Percentiles rank a stretch among this genome's conserved stretches.
phyloP scores from a whole-genome alignment of 2,329 filamentous ascomycete genomes.

The Colletotrichum ledebouriae region DNA sequence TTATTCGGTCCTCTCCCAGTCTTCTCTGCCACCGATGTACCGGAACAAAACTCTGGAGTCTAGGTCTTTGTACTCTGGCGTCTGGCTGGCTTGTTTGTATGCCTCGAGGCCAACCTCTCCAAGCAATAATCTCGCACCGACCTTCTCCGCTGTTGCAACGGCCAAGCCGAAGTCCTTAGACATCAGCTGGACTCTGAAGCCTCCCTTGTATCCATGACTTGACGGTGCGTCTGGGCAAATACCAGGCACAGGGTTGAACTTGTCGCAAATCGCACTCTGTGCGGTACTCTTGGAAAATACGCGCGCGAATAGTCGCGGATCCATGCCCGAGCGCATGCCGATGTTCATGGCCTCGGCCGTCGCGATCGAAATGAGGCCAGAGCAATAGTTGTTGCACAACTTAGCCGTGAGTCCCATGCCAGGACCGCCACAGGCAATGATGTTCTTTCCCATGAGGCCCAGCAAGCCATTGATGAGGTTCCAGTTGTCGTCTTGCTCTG shows the following conservation, averaged over 20 bases:
- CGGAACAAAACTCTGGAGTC: background rate
- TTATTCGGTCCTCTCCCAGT: background rate
- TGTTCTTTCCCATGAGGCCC: conserved; percentile 63
- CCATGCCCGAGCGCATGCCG: conserved; percentile 69
- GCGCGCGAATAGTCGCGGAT: conserved; percentile 61
- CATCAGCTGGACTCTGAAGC: conserved; percentile 72
- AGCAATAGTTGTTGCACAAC: conserved; percentile 73
- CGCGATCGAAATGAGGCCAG: conserved; percentile 70
- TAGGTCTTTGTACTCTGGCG: background rate
- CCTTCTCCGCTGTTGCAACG: background rate
- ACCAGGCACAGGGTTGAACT: conserved; percentile 52
- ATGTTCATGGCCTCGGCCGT: conserved; percentile 71
- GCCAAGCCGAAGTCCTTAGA: conserved; percentile 64
- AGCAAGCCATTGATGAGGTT: background rate
- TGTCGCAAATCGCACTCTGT: conserved; percentile 50
- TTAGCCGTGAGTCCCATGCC: conserved; percentile 70
- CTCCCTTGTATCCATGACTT: conserved; percentile 56
- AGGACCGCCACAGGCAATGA: conserved; percentile 69
- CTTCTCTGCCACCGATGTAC: background rate
- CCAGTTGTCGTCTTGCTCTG: background rate
- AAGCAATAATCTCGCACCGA: background rate
- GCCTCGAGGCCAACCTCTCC: background rate
- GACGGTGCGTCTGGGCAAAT: conserved; percentile 50
- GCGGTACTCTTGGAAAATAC: conserved; percentile 49
- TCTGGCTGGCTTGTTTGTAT: background rate